These are phyloP conservation scores for Fusarium udum DNA, from an alignment of 2,329 filamentous ascomycete species.

Conservation along the genomic window DNA sequence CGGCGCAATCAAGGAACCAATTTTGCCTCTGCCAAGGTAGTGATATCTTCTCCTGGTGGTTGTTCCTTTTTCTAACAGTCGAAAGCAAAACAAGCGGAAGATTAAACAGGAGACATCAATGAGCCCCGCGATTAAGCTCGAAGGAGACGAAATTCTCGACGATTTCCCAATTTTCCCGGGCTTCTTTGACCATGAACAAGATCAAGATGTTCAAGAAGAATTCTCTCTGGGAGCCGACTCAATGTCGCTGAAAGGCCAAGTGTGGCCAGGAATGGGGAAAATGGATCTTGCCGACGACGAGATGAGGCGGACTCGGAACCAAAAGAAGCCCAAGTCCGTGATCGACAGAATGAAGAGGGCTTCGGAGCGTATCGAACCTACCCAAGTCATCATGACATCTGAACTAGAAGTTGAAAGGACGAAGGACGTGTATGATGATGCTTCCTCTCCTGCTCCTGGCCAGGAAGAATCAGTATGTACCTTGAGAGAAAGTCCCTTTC, in stretches of 20 bases:
- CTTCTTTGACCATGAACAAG: slow-evolving; percentile 43
- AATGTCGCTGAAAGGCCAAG: slow-evolving; percentile 71
- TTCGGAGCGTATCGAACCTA: slow-evolving; percentile 70
- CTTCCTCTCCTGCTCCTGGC: slow-evolving; percentile 58
- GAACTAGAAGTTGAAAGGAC: slow-evolving; percentile 60
- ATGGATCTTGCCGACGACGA: slow-evolving; percentile 81
- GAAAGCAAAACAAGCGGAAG: slow-evolving; percentile 44
- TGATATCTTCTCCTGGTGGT: background rate
- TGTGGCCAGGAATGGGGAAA: slow-evolving; percentile 82
- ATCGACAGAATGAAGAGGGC: slow-evolving; percentile 71
- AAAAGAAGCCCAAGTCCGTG: slow-evolving; percentile 79
- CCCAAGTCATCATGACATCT: slow-evolving; percentile 70
- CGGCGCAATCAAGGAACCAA: slow-evolving; percentile 49
- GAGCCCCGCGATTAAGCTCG: slow-evolving; percentile 41
- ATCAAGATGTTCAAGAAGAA: slow-evolving; percentile 45
- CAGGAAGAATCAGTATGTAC: slow-evolving; percentile 56
- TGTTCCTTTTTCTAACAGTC: slow-evolving; percentile 15
- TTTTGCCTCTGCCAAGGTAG: slow-evolving; percentile 37
- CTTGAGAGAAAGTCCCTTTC: background rate
- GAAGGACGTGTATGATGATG: slow-evolving; percentile 69
- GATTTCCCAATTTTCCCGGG: slow-evolving; percentile 45
- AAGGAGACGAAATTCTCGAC: slow-evolving; percentile 40
- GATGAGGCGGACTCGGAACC: slow-evolving; percentile 79
- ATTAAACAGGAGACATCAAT: slow-evolving; percentile 39
- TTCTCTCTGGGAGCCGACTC: slow-evolving; percentile 42